Conservation (phyloP, 1,284 basidiomycete genomes). For the Omphalotus olearius region DNA sequence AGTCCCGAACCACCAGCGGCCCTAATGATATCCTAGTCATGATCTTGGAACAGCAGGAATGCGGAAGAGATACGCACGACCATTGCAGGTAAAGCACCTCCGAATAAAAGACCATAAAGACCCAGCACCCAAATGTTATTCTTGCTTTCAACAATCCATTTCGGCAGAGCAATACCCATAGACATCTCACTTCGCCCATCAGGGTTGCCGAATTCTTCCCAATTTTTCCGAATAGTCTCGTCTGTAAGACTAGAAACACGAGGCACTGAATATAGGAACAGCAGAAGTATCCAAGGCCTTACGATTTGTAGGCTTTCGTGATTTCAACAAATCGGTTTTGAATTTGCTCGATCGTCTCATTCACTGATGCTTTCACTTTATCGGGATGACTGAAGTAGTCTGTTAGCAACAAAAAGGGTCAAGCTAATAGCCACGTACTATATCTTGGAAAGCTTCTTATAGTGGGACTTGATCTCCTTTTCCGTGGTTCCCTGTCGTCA, state of each 20-base stretch:
- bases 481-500: slow-evolving; percentile 56
- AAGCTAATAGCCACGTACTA: slow-evolving; percentile 55
- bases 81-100: slow-evolving; percentile 81
- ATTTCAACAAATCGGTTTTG: slow-evolving; percentile 88
- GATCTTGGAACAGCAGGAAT: neutral
- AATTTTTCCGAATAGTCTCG: slow-evolving; percentile 89
- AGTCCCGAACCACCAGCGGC: slow-evolving; percentile 97
- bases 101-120: slow-evolving; percentile 85
- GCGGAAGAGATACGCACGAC: slow-evolving; percentile 51
- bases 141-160: slow-evolving; percentile 90
- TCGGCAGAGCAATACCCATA: slow-evolving; percentile 94
- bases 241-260: slow-evolving; percentile 72
- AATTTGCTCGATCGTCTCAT: slow-evolving; percentile 88
- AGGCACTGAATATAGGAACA: neutral
- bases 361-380: slow-evolving; percentile 82
- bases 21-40: slow-evolving; percentile 33
- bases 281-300: slow-evolving; percentile 21
- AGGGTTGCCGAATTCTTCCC: slow-evolving; percentile 90
- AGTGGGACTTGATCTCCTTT: slow-evolving; percentile 96
- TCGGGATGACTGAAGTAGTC: slow-evolving; percentile 79
- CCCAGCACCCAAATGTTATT: slow-evolving; percentile 92
- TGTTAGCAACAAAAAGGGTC: neutral
- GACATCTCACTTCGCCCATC: slow-evolving; percentile 94
- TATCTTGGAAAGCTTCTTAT: slow-evolving; percentile 88
- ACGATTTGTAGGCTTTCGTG: slow-evolving; percentile 99